These are phyloP conservation scores for Chondrus crispus DNA, from an alignment of 23 red algal species.

Conservation along the genomic window DNA sequence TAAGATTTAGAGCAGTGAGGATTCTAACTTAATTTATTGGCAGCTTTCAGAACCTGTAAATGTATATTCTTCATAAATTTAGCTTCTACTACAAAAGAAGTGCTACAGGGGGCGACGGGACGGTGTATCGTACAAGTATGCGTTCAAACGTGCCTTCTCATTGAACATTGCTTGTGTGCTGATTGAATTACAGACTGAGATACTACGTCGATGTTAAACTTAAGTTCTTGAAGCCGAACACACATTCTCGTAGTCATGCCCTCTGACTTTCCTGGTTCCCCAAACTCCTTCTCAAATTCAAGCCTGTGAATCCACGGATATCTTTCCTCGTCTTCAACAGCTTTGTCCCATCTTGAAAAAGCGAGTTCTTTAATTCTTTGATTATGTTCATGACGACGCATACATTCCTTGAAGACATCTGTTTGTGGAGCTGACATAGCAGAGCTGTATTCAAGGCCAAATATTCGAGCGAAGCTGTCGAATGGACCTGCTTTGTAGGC, in stretches of 20 bases:
- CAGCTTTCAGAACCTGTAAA: too few relatives aligned
- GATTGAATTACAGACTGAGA: constrained; percentile 33
- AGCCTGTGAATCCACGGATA: constrained; percentile 42
- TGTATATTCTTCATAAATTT: too few relatives aligned
- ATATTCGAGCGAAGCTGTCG: constrained; percentile 65
- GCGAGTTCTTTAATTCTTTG: constrained; percentile 7
- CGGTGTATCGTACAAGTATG: too few relatives aligned
- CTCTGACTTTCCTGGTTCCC: constrained; percentile 64
- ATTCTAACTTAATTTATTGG: too few relatives aligned
- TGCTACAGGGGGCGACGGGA: too few relatives aligned
- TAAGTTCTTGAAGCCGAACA: constrained; percentile 54
- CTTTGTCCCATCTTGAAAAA: constrained; percentile 74
- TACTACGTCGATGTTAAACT: constrained; percentile 66
- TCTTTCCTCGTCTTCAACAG: constrained; percentile 39
- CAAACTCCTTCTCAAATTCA: constrained; percentile 63
- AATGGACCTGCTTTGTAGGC: constrained; percentile 80
- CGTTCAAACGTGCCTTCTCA: too few relatives aligned
- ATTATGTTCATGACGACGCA: constrained; percentile 43
- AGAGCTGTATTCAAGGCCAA: constrained; percentile 50
- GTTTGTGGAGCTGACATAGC: constrained; percentile 79
- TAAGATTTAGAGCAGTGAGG: constrained; percentile 42
- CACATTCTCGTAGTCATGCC: constrained; percentile 61
- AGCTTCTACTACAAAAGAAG: too few relatives aligned
- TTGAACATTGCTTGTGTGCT: constrained; percentile 23
- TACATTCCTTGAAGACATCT: constrained; percentile 69